These are phyloP conservation scores for Lepraria neglecta DNA, from an alignment of 495 filamentous ascomycete species.

Conservation along the genomic window DNA sequence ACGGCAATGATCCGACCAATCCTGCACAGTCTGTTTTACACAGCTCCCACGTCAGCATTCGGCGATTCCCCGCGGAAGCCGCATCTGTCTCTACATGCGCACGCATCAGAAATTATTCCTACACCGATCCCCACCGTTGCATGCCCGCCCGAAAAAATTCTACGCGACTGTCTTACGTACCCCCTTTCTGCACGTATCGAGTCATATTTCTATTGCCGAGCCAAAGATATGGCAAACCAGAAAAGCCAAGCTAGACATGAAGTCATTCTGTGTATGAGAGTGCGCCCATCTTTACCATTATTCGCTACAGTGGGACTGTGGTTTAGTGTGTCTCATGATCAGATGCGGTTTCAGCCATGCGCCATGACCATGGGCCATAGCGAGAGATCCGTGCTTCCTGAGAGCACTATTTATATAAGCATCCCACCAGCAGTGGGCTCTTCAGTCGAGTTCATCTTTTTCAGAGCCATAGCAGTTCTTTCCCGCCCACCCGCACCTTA, in stretches of 20 bases:
- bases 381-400: too few species aligned
- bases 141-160: background rate
- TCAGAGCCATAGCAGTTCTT: too few species aligned
- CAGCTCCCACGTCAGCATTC: background rate
- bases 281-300: background rate
- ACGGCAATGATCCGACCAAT: background rate
- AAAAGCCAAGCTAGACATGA: background rate
- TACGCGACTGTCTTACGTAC: conserved; percentile 3
- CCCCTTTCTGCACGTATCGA: too few species aligned
- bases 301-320: too few species aligned
- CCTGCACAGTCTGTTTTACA: background rate
- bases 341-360: too few species aligned
- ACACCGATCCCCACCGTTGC: background rate
- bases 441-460: too few species aligned
- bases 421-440: too few species aligned
- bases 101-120: conserved; percentile 2
- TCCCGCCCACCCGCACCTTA: too few species aligned
- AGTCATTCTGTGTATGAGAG: background rate
- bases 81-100: background rate
- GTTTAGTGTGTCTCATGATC: too few species aligned
- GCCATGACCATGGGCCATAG: too few species aligned
- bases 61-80: conserved; percentile 1
- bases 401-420: too few species aligned
- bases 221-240: background rate
- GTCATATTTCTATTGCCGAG: background rate